Percentiles rank a stretch among this genome's conserved stretches.
These are phyloP conservation scores for Cryptococcus sp. DNA, from an alignment of 1,284 basidiomycete species.

Conservation along the genomic window DNA sequence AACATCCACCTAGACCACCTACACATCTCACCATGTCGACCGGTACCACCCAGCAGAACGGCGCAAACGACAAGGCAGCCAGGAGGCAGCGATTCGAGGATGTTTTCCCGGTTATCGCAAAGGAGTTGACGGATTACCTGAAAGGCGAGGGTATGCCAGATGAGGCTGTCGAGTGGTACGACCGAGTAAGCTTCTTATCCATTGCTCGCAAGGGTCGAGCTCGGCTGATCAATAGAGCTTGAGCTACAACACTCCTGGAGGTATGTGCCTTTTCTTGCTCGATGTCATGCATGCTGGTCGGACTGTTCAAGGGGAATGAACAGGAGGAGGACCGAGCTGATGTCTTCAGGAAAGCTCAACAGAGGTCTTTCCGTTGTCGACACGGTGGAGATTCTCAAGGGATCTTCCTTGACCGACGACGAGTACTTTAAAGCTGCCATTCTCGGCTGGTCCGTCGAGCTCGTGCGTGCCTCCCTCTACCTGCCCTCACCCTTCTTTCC, in stretches of 20 bases:
- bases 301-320: neutral
- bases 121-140: slow-evolving; percentile 41
- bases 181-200: slow-evolving; percentile 51
- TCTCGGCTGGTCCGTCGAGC: slow-evolving; percentile 93
- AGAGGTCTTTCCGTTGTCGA: slow-evolving; percentile 93
- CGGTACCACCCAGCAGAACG: too few relatives aligned
- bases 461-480: slow-evolving; percentile 55
- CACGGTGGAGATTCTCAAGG: slow-evolving; percentile 81
- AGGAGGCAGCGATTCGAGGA: slow-evolving; percentile 40
- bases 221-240: slow-evolving; percentile 57
- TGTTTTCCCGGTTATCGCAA: slow-evolving; percentile 53
- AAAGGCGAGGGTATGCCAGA: slow-evolving; percentile 59
- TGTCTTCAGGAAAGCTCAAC: slow-evolving; percentile 76
- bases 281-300: neutral
- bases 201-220: too few relatives aligned
- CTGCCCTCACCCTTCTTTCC: neutral
- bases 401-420: slow-evolving; percentile 57
- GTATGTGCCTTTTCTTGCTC: slow-evolving; percentile 33
- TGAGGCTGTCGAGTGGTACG: slow-evolving; percentile 77
- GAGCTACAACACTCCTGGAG: slow-evolving; percentile 91
- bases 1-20: too few relatives aligned
- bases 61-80: slow-evolving; percentile 32
- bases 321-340: neutral
- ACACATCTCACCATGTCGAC: too few relatives aligned
- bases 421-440: slow-evolving; percentile 88